Conservation (phyloP, 1,139 yeast species). For the Suhomyces guaymorum region DNA sequence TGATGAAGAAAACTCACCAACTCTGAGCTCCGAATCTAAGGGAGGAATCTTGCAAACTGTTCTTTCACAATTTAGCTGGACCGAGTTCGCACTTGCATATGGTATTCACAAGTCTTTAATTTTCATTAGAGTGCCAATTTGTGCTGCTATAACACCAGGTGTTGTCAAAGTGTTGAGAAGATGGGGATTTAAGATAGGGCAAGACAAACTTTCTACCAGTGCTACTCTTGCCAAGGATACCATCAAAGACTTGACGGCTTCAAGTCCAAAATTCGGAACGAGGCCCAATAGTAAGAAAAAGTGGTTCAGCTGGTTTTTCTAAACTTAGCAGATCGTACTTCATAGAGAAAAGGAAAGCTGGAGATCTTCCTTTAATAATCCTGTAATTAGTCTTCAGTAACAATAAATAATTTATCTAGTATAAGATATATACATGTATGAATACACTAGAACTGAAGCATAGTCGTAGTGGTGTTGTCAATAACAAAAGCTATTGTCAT, state of each 20-base stretch:
- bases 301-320: slow-evolving; percentile 62
- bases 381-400: slow-evolving; percentile 8
- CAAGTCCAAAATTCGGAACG: slow-evolving; percentile 52
- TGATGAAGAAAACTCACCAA: slow-evolving; percentile 20
- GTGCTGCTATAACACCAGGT: slow-evolving; percentile 90
- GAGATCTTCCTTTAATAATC: background rate
- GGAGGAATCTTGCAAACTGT: slow-evolving; percentile 22
- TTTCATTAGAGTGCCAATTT: slow-evolving; percentile 79
- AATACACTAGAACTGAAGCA: slow-evolving; percentile 4
- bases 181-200: slow-evolving; percentile 83
- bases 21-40: slow-evolving; percentile 16
- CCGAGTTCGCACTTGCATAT: slow-evolving; percentile 86
- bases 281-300: slow-evolving; percentile 51
- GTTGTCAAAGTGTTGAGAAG: slow-evolving; percentile 63
- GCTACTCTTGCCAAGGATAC: slow-evolving; percentile 40
- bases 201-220: slow-evolving; percentile 39
- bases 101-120: slow-evolving; percentile 87
- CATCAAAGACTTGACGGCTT: slow-evolving; percentile 41
- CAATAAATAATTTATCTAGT: slow-evolving; percentile 7
- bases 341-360: too few species aligned
- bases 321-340: slow-evolving; percentile 1
- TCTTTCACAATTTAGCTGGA: slow-evolving; percentile 49
- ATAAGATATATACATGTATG: slow-evolving; percentile 5
- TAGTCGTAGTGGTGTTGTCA: too few species aligned
- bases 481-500: too few species aligned